Conservation (phyloP, 495 filamentous ascomycete species). For the Talaromyces nanjingensis region DNA sequence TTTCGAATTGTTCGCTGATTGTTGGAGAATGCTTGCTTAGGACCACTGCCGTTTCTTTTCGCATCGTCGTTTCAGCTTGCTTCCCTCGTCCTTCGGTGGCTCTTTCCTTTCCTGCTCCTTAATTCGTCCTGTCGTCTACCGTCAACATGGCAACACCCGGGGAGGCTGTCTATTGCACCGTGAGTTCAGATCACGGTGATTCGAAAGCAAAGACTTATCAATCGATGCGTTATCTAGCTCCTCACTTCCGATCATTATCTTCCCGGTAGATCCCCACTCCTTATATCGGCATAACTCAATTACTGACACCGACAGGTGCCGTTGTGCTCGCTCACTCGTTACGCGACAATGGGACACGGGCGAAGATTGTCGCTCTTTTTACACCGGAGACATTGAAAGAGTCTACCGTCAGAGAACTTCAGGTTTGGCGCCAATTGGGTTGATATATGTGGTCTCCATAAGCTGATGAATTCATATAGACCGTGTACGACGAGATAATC, state of each 20-base stretch:
- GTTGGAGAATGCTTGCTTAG: neutral
- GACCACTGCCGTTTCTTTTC: constrained; percentile 1
- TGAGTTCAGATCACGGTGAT: constrained; percentile 16
- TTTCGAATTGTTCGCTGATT: neutral
- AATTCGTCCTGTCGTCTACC: neutral
- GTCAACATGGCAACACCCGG: constrained; percentile 20
- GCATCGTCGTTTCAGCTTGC: neutral
- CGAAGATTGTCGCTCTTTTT: constrained; percentile 77
- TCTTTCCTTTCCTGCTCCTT: neutral
- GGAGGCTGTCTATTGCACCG: constrained; percentile 54
- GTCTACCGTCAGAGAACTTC: constrained; percentile 69
- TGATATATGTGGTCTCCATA: neutral
- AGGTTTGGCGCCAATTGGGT: constrained; percentile 30
- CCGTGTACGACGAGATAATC: constrained; percentile 82
- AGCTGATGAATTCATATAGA: constrained; percentile 37
- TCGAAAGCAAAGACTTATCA: neutral
- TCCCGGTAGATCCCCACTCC: constrained; percentile 53
- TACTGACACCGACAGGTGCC: constrained; percentile 54
- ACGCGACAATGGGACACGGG: constrained; percentile 81
- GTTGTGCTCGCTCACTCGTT: constrained; percentile 92
- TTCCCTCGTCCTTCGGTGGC: neutral
- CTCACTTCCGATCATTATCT: constrained; percentile 86
- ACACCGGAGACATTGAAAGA: constrained; percentile 67
- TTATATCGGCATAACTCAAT: constrained; percentile 7
- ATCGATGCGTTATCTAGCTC: constrained; percentile 49